Percentiles rank a stretch among this genome's conserved stretches.
These are phyloP conservation scores for Lyophyllum decastes DNA, from an alignment of 768 basidiomycete species.

Conservation along the genomic window DNA sequence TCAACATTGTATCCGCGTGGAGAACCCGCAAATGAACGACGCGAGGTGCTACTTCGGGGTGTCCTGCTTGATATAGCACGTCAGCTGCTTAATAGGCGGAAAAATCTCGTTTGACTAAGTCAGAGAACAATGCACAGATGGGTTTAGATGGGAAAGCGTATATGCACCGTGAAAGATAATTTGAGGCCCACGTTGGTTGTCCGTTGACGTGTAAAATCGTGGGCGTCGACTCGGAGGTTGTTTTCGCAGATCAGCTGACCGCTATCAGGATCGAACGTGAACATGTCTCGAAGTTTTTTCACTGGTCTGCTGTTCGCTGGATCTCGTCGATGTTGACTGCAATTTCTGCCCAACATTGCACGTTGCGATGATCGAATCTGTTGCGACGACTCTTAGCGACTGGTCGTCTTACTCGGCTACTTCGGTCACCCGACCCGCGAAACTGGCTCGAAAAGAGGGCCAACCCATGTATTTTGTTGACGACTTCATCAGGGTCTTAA, in stretches of 20 bases:
- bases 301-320: background rate
- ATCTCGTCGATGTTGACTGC: background rate
- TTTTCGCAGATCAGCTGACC: background rate
- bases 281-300: background rate
- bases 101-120: conserved; percentile 12
- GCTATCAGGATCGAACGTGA: background rate
- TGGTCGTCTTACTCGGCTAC: background rate
- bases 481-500: no score
- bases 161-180: background rate
- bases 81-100: conserved; percentile 17
- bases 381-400: background rate
- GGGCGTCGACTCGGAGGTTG: background rate
- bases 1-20: conserved; percentile 13
- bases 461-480: background rate
- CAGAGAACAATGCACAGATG: background rate
- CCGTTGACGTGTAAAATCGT: background rate
- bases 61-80: background rate
- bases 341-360: background rate
- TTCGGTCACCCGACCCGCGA: background rate
- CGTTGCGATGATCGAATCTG: background rate
- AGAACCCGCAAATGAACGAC: background rate
- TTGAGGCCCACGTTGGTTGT: background rate
- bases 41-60: conserved; percentile 6
- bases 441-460: background rate
- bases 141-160: background rate